These are phyloP conservation scores for Phytophthora agathidicida DNA, from an alignment of 352 stramenopile species.

Conservation along the genomic window DNA sequence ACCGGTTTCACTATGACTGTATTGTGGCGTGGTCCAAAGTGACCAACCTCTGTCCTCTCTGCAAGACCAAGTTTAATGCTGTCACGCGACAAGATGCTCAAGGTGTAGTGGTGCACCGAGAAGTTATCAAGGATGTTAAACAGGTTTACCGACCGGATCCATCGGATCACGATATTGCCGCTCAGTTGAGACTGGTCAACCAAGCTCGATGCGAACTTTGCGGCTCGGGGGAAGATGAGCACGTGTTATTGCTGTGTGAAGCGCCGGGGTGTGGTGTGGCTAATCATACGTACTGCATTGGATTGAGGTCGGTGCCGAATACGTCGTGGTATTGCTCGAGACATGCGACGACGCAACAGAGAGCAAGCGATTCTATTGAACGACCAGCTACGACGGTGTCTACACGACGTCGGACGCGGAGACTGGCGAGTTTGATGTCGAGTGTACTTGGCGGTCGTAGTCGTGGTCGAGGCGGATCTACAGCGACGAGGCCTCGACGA, in stretches of 20 bases:
- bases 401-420: conserved; percentile 57
- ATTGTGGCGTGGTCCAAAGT: conserved; percentile 84
- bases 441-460: conserved; percentile 52
- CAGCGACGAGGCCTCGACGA: conserved; percentile 17
- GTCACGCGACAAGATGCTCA: conserved; percentile 50
- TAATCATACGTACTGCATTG: conserved; percentile 82
- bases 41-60: conserved; percentile 85
- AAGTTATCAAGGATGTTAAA: conserved; percentile 55
- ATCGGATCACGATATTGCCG: conserved; percentile 66
- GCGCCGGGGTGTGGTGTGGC: conserved; percentile 60
- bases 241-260: conserved; percentile 83
- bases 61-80: conserved; percentile 73
- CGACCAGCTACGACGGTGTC: conserved; percentile 66
- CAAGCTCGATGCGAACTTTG: conserved; percentile 75
- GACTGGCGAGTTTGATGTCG: conserved; percentile 79
- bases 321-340: conserved; percentile 75
- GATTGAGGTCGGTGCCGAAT: conserved; percentile 56
- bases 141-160: conserved; percentile 72
- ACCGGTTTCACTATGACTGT: conserved; percentile 88
- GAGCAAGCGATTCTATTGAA: conserved; percentile 63
- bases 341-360: conserved; percentile 42
- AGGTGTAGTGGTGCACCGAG: conserved; percentile 42
- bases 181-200: conserved; percentile 73
- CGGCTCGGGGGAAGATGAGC: conserved; percentile 77
- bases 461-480: conserved; percentile 19